phyloP scores from a whole-genome alignment of 257 asterid species.

The Gentiana macrophylla region DNA sequence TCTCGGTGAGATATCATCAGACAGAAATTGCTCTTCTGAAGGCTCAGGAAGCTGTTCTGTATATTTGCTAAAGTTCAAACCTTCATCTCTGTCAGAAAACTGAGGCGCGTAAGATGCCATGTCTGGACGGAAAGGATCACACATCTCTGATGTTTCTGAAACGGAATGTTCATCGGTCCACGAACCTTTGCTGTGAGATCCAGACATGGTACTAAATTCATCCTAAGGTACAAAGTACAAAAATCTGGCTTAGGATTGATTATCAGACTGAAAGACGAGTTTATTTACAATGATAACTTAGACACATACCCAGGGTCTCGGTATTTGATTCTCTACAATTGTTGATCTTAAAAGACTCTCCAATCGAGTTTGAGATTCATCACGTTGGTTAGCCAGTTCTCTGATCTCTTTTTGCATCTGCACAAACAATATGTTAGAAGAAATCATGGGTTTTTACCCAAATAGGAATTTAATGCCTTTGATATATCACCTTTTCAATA shows the following conservation, averaged over 20 bases:
- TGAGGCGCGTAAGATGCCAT: conserved; percentile 32
- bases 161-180: conserved; percentile 53
- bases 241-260: background rate
- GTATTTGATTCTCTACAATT: conserved; percentile 19
- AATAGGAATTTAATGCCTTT: background rate
- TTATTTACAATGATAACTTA: conserved; percentile 3
- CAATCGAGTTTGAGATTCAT: conserved; percentile 52
- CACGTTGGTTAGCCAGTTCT: conserved; percentile 51
- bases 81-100: conserved; percentile 30
- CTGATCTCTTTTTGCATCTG: conserved; percentile 71
- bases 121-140: conserved; percentile 41
- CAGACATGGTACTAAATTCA: conserved; percentile 23
- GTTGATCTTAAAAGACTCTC: conserved; percentile 32
- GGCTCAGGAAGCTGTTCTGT: conserved; percentile 41
- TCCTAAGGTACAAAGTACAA: conserved; percentile 23
- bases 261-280: background rate
- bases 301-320: conserved; percentile 45
- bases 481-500: conserved; percentile 53
- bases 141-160: conserved; percentile 61
- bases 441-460: background rate
- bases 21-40: conserved; percentile 62
- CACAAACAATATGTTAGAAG: background rate
- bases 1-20: conserved; percentile 63
- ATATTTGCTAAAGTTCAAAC: conserved; percentile 16
- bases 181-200: conserved; percentile 27